Percentiles rank a stretch among this genome's conserved stretches.
Conservation (phyloP, 805 yeast species). For the Ogataea naganishii region DNA sequence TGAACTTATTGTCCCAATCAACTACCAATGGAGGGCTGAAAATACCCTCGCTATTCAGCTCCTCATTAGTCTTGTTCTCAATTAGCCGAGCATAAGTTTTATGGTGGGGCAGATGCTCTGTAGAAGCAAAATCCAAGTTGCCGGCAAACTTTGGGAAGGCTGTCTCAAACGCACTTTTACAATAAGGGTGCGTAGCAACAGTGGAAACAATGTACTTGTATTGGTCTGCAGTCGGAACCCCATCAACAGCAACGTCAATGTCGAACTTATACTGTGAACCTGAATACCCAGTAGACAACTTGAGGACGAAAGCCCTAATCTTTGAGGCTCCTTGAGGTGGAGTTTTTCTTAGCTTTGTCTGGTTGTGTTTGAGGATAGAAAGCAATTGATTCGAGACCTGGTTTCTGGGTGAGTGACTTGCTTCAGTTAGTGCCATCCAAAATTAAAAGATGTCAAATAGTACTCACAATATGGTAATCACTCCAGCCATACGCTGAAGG, state of each 20-base stretch:
- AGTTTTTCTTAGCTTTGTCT: too few species aligned
- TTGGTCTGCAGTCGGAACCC: constrained; percentile 23
- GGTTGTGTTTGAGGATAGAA: too few species aligned
- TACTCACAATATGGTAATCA: constrained; percentile 34
- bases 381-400: too few species aligned
- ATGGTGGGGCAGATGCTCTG: too few species aligned
- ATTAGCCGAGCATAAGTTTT: too few species aligned
- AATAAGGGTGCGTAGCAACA: constrained; percentile 17
- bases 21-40: constrained; percentile 42
- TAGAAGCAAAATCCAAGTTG: too few species aligned
- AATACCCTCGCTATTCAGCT: constrained; percentile 13
- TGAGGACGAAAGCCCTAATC: too few species aligned
- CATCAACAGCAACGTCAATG: constrained; percentile 8
- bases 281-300: too few species aligned
- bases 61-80: constrained; percentile 11
- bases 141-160: constrained; percentile 21
- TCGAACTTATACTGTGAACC: too few species aligned
- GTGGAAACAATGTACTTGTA: constrained; percentile 18
- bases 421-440: too few species aligned
- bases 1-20: constrained; percentile 51
- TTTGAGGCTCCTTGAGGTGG: constrained; percentile 1
- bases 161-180: constrained; percentile 17
- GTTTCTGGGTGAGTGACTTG: too few species aligned
- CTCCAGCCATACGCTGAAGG: constrained; percentile 34
- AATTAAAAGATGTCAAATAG: constrained; percentile 1